Conservation (phyloP, 306 rosid genomes). For the Canavalia ensiformis region DNA sequence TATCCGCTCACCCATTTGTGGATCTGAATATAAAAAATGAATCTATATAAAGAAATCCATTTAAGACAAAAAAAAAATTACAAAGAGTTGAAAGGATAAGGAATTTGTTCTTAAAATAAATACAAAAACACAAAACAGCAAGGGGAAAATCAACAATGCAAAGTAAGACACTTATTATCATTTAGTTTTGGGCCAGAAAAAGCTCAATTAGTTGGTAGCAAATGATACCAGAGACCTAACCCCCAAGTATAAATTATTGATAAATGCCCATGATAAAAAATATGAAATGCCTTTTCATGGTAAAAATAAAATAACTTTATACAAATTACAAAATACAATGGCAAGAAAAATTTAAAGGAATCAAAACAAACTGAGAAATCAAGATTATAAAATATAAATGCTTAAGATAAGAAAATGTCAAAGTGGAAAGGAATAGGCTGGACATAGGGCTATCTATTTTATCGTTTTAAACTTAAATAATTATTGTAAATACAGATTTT, state of each 20-base stretch:
- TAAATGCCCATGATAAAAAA: background rate
- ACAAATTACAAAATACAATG: background rate
- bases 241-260: conserved; percentile 14
- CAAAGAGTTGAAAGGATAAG: conserved; percentile 24
- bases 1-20: conserved; percentile 85
- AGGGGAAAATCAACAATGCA: background rate
- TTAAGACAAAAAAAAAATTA: background rate
- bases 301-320: background rate
- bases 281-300: background rate
- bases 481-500: background rate
- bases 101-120: conserved; percentile 10
- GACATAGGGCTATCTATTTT: background rate
- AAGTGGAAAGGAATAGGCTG: background rate
- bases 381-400: background rate
- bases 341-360: background rate
- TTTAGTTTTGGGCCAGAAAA: conserved; percentile 20
- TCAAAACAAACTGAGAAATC: background rate
- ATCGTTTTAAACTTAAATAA: conserved; percentile 12
- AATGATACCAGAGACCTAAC: conserved; percentile 12
- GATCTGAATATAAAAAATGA: conserved; percentile 65
- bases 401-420: conserved; percentile 8
- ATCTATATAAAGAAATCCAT: conserved; percentile 27
- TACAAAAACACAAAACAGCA: conserved; percentile 29
- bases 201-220: conserved; percentile 2
- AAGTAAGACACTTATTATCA: background rate